phyloP scores from a whole-genome alignment of 768 basidiomycete species.

The Lactarius evosmus region DNA sequence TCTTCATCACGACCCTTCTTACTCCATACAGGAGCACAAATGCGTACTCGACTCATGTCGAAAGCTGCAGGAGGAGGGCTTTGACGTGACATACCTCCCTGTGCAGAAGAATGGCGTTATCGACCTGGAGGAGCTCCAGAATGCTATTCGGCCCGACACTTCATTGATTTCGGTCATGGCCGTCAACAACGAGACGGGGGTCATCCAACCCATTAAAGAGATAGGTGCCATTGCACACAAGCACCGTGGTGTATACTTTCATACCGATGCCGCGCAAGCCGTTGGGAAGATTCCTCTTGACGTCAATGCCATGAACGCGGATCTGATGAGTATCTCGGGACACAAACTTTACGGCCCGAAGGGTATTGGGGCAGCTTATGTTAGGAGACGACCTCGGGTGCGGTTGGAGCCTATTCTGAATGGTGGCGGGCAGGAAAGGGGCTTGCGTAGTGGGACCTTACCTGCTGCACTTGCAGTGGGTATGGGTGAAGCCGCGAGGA shows the following conservation, averaged over 20 bases:
- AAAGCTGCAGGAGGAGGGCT: slow-evolving; percentile 92
- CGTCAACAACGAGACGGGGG: slow-evolving; percentile 99
- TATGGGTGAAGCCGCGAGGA: slow-evolving; percentile 89
- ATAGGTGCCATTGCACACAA: slow-evolving; percentile 85
- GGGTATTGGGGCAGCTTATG: slow-evolving; percentile 92
- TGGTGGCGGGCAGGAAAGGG: slow-evolving; percentile 97
- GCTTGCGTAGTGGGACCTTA: slow-evolving; percentile 91
- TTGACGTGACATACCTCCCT: slow-evolving; percentile 97
- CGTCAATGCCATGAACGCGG: slow-evolving; percentile 93
- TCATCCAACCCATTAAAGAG: slow-evolving; percentile 95
- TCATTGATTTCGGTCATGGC: slow-evolving; percentile 97
- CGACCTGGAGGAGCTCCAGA: slow-evolving; percentile 72
- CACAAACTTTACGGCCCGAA: slow-evolving; percentile 99
- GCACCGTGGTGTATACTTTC: slow-evolving; percentile 89
- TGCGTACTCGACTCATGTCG: slow-evolving; percentile 98
- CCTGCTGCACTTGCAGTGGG: slow-evolving; percentile 87
- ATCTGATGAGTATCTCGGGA: slow-evolving; percentile 93
- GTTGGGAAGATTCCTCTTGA: slow-evolving; percentile 87
- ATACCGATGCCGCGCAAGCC: slow-evolving; percentile 97
- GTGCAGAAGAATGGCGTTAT: slow-evolving; percentile 85
- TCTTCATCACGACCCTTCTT: slow-evolving; percentile 7
- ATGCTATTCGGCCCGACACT: slow-evolving; percentile 87
- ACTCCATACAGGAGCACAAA: slow-evolving; percentile 81
- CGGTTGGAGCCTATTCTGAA: slow-evolving; percentile 91
- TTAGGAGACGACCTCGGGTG: slow-evolving; percentile 87